These are phyloP conservation scores for Amanita fuliginea DNA, from an alignment of 768 basidiomycete genomes.

Conservation along the genomic window DNA sequence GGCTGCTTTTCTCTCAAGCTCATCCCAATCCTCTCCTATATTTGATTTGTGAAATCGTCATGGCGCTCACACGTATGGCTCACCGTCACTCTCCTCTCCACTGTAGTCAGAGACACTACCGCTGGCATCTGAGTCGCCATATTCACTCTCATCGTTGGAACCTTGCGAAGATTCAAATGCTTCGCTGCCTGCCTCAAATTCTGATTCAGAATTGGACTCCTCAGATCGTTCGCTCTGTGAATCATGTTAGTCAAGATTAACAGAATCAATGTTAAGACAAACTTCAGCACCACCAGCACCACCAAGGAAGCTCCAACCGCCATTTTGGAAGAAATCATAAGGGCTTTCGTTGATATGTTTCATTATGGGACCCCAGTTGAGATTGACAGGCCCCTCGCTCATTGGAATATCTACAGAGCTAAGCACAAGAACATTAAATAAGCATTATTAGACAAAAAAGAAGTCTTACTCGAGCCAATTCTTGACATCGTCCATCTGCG, in stretches of 20 bases:
- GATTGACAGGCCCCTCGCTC: slow-evolving; percentile 91
- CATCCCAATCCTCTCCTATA: slow-evolving; percentile 90
- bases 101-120: slow-evolving; percentile 61
- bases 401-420: slow-evolving; percentile 97
- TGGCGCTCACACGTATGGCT: slow-evolving; percentile 5
- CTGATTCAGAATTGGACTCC: slow-evolving; percentile 39
- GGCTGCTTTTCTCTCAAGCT: slow-evolving; percentile 84
- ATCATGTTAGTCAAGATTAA: background rate
- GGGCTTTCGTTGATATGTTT: slow-evolving; percentile 97
- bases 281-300: slow-evolving; percentile 64
- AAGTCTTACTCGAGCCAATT: slow-evolving; percentile 91
- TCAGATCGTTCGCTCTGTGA: slow-evolving; percentile 29
- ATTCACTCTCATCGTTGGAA: slow-evolving; percentile 54
- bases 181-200: slow-evolving; percentile 48
- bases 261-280: slow-evolving; percentile 13
- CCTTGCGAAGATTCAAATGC: slow-evolving; percentile 43
- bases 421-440: background rate
- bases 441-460: background rate
- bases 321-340: slow-evolving; percentile 88
- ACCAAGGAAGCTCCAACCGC: slow-evolving; percentile 92
- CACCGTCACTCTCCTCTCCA: slow-evolving; percentile 30
- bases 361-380: slow-evolving; percentile 98
- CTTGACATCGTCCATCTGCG: slow-evolving; percentile 93
- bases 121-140: slow-evolving; percentile 53
- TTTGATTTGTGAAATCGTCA: slow-evolving; percentile 6